A percentile compares a stretch with the other conserved stretches of the same genome.
These are phyloP conservation scores for Pilobolus umbonatus DNA, from an alignment of 192 early-diverging fungal genomes.

Conservation along the genomic window DNA sequence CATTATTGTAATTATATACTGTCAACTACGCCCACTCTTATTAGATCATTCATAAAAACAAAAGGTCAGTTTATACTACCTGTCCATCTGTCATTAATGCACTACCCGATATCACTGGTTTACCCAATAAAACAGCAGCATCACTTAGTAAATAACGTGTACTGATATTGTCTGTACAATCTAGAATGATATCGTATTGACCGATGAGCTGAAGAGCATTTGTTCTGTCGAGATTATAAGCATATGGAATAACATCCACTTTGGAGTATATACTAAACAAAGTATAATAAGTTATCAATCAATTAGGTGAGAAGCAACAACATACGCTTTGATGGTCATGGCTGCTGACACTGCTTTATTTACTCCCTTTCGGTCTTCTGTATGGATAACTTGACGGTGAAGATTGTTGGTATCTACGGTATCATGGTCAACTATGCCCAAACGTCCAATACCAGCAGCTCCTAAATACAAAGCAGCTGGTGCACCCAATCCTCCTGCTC, in stretches of 20 bases:
- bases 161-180: constrained; percentile 92
- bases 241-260: constrained; percentile 59
- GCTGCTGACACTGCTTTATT: constrained; percentile 79
- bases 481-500: constrained; percentile 92
- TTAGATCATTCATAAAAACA: background rate
- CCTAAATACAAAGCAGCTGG: constrained; percentile 87
- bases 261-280: constrained; percentile 60
- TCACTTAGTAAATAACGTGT: constrained; percentile 96
- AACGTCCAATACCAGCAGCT: constrained; percentile 76
- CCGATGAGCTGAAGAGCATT: constrained; percentile 75
- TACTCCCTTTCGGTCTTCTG: constrained; percentile 58
- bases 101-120: constrained; percentile 85
- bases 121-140: constrained; percentile 75
- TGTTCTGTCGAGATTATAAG: constrained; percentile 70
- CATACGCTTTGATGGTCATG: constrained; percentile 47
- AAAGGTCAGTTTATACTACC: constrained; percentile 13
- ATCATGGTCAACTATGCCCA: constrained; percentile 95
- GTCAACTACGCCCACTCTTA: constrained; percentile 50
- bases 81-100: constrained; percentile 92
- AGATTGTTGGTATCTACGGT: constrained; percentile 85
- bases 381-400: constrained; percentile 93
- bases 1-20: constrained; percentile 84
- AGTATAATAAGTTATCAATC: background rate
- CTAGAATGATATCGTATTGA: constrained; percentile 80
- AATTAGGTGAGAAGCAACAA: background rate